Evolutionary conservation across 257 asterid genomes (phyloP), one percentile per base, ranked within the genome.

Genomic region (Mentha longifolia): DNA sequence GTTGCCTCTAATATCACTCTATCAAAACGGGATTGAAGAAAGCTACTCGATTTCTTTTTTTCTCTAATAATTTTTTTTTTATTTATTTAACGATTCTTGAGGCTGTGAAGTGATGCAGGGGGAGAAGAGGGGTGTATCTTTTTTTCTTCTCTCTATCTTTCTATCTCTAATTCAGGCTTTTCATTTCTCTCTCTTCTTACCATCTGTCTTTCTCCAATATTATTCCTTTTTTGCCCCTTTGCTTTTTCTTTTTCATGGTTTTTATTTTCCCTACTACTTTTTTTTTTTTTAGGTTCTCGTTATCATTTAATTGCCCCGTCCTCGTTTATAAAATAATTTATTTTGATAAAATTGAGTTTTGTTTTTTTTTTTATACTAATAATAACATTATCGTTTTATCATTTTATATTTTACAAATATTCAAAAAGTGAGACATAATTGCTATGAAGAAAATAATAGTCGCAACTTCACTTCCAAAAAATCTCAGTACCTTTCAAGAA

Each of bases 121-220:
- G 68, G 65, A 55, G 67, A 60, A 51, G 67, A 60, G 65, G 70
- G 61, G 60, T 30, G 65, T 72, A 46, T 67, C 52, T 72, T 62
- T 76, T 62, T 49, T 63, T 41, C 50, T 63, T 73, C 76, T 75
- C 78, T 78, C 83, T 80, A 76, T 80, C 81, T 61, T 74, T 77
- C 83, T 68, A 83, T 80, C 85, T 77, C 81, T 66, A 70, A 75
- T 75, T 77, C 77, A 54, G 83, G 78, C 82, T 77, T 67, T 61
- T 73, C 80, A 61, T 77, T 77, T 65, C 76, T 75, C 83, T 59
- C 83, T 67, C 73, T 62, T 57, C 66, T 25, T 43, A 16, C 75
- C 57, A 11, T 49, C 64, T 61, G 63, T 42, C 54, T 45, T 60
- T 57, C 58, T 47, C 31, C 51, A 5, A 3, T 57, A 19, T 50